These are phyloP conservation scores for Boletus reticuloceps DNA, from an alignment of 768 basidiomycete genomes.

Conservation along the genomic window DNA sequence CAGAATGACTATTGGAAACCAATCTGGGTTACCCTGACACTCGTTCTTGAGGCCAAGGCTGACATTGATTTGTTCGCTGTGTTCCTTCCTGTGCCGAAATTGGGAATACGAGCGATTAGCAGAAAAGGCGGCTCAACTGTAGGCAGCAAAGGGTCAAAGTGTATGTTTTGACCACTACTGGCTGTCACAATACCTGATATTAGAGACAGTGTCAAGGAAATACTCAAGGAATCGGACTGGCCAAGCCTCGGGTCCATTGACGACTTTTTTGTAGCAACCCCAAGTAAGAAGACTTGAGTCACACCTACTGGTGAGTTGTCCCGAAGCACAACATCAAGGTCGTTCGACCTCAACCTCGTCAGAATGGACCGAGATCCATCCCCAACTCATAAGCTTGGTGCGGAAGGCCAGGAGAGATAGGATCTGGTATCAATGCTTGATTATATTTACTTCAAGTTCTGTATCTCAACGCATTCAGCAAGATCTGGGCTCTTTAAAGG, in stretches of 20 bases:
- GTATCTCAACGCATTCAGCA: not conserved
- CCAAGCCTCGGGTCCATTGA: not conserved
- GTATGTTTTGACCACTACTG: not conserved
- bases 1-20: not conserved
- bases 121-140: not conserved
- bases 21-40: not conserved
- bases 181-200: not conserved
- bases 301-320: constrained; percentile 10
- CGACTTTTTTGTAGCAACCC: not conserved
- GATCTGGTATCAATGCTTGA: not conserved
- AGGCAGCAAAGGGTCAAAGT: constrained; percentile 1
- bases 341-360: not conserved
- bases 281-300: constrained; percentile 5
- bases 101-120: not conserved
- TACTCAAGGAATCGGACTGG: not conserved
- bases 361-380: constrained; percentile 13
- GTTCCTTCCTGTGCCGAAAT: not conserved
- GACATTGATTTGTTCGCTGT: not conserved
- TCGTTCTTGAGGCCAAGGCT: not conserved
- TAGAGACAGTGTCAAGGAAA: not conserved
- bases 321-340: not conserved
- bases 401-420: not conserved
- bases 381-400: not conserved
- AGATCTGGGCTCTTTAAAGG: not conserved
- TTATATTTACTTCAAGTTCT: too few relatives aligned